Evolutionary conservation across 1,284 basidiomycete genomes (phyloP), one percentile per base, ranked within the genome.

Genomic region (Somion occarium): DNA sequence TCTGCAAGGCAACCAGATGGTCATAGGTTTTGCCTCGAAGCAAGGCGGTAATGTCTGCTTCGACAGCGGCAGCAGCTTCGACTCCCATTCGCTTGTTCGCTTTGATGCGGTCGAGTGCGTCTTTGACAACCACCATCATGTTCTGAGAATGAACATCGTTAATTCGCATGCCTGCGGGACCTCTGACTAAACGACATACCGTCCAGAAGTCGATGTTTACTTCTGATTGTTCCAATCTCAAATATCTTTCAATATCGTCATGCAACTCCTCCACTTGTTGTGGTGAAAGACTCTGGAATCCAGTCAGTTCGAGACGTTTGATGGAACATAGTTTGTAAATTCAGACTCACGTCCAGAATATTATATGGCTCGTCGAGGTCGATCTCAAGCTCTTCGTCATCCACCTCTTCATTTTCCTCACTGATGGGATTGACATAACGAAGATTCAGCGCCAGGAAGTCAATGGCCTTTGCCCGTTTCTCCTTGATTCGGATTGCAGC

Each of bases 291-390:
- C 89, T 97, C 89, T 96, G 64, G 46, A 43, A 30, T 27, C 44
- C 56, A 68, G 49, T 43, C 24, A 73, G 55, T 52, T n/a, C n/a
- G n/a, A 48, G 23, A 25, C 1, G n/a, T 15, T 37, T 12, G 30
- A 7, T 7, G 15, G 7, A 19, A 34, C 13, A 39, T 30, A 25
- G 42, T 18, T 27, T 7, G 43, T 27, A 13, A 25, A 23, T 26
- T 44, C 37, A 39, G 2, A 74, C 88, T 56, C 63, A 93, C 93
- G 56, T 97, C 91, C 56, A 99, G 88, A 58, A 99, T 98, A 59
- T 89, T 89, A 71, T 98, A 98, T 0, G 97, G 97, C 68, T 99
- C 97, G 60, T 98, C 95, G 44, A 99, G 80, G 69, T 99, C 97
- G 61, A 98, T 97, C 69, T 99, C 97, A 46, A 99, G 78, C 12